phyloP scores from a whole-genome alignment of 2,329 filamentous ascomycete species.

The Fusarium multiceps region DNA sequence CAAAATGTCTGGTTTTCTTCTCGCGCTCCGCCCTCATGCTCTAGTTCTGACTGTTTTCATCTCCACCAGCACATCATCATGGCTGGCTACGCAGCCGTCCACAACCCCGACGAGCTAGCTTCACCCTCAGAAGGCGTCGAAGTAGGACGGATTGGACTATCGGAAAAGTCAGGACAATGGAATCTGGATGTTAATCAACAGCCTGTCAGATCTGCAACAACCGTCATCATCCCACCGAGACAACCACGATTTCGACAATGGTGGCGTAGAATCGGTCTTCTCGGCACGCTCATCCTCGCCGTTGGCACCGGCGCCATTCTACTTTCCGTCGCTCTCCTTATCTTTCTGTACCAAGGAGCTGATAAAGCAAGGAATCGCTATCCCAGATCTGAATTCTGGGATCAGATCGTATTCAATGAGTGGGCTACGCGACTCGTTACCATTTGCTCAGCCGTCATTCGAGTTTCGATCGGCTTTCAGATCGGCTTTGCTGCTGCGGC shows the following conservation, averaged over 20 bases:
- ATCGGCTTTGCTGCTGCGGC: slow-evolving; percentile 17
- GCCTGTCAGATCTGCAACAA: background rate
- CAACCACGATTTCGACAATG: background rate
- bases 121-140: background rate
- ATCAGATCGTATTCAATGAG: slow-evolving; percentile 1
- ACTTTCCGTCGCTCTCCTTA: slow-evolving; percentile 3
- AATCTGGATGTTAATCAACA: background rate
- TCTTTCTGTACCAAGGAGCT: slow-evolving; percentile 21
- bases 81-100: background rate
- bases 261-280: slow-evolving; percentile 18
- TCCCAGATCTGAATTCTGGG: slow-evolving; percentile 11
- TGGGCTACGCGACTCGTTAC: slow-evolving; percentile 25
- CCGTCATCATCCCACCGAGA: background rate
- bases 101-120: background rate
- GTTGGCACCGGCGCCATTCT: slow-evolving; percentile 10
- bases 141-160: background rate
- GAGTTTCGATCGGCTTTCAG: slow-evolving; percentile 19
- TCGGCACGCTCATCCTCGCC: background rate
- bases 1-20: too few species aligned
- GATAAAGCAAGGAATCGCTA: background rate
- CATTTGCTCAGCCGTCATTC: slow-evolving; percentile 21
- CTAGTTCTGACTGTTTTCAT: background rate
- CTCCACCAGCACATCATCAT: background rate
- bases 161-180: background rate
- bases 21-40: background rate